These are phyloP conservation scores for Craterostigma plantagineum DNA, from an alignment of 257 asterid species.

Conservation along the genomic window DNA sequence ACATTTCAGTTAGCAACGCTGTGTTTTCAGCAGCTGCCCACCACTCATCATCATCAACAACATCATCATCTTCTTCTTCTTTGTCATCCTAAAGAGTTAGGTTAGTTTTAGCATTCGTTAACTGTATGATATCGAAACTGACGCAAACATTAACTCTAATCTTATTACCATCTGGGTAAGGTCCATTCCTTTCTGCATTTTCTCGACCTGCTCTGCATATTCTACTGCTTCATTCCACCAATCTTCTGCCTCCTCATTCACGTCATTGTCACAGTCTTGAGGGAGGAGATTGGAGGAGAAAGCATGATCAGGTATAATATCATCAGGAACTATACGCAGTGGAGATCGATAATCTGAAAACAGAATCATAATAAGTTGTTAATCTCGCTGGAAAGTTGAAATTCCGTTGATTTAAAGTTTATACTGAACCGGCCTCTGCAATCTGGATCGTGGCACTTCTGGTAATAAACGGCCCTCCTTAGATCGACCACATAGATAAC, in stretches of 20 bases:
- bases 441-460: slow-evolving; percentile 94
- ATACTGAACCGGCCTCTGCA: slow-evolving; percentile 46
- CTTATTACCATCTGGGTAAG: slow-evolving; percentile 33
- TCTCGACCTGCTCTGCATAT: slow-evolving; percentile 62
- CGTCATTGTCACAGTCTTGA: slow-evolving; percentile 15
- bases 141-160: slow-evolving; percentile 3
- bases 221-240: slow-evolving; percentile 86
- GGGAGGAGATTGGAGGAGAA: slow-evolving; percentile 10
- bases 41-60: slow-evolving; percentile 49
- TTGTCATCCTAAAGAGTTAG: neutral
- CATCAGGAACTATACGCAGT: slow-evolving; percentile 47
- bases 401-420: neutral
- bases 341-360: slow-evolving; percentile 75
- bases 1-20: slow-evolving; percentile 35
- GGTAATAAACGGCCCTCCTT: slow-evolving; percentile 68
- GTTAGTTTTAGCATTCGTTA: neutral
- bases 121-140: neutral
- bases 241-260: slow-evolving; percentile 22
- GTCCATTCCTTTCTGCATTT: slow-evolving; percentile 38
- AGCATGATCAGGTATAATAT: slow-evolving; percentile 32
- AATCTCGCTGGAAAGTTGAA: neutral
- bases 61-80: slow-evolving; percentile 22
- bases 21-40: slow-evolving; percentile 60
- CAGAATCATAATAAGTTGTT: slow-evolving; percentile 5
- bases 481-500: slow-evolving; percentile 81